Percentiles rank a stretch among this genome's conserved stretches.
phyloP scores from a whole-genome alignment of 257 asterid species.

The Solanum lignicaule region DNA sequence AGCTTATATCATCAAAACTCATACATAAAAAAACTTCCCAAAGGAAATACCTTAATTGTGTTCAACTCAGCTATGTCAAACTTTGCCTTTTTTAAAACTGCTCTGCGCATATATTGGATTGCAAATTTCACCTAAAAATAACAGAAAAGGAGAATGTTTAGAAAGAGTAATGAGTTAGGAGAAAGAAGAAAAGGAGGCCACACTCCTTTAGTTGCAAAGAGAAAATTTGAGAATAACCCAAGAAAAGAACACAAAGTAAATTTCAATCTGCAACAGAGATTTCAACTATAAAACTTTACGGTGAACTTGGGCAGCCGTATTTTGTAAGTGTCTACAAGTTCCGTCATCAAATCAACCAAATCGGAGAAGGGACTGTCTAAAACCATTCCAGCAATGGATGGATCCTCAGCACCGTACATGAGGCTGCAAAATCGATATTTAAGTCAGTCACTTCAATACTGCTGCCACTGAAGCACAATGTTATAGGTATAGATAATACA shows the following conservation, averaged over 20 bases:
- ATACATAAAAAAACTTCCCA: background rate
- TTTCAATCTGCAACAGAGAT: background rate
- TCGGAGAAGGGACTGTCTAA: slow-evolving; percentile 94
- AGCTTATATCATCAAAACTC: background rate
- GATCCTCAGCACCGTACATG: slow-evolving; percentile 96
- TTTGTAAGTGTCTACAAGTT: slow-evolving; percentile 85
- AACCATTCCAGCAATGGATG: slow-evolving; percentile 98
- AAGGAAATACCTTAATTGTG: slow-evolving; percentile 58
- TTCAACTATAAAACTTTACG: slow-evolving; percentile 28
- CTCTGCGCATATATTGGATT: slow-evolving; percentile 80
- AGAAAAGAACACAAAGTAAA: background rate
- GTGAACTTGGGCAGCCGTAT: slow-evolving; percentile 89
- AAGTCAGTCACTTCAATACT: background rate
- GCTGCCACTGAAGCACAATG: background rate
- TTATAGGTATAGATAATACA: background rate
- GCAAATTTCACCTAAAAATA: slow-evolving; percentile 69
- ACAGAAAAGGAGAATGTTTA: background rate
- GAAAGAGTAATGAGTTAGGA: background rate
- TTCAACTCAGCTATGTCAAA: slow-evolving; percentile 76
- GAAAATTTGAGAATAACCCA: background rate
- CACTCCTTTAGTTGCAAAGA: background rate
- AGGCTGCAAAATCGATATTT: slow-evolving; percentile 50
- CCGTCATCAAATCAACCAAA: slow-evolving; percentile 95
- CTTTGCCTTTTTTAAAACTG: slow-evolving; percentile 72
- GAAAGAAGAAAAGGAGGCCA: background rate